Percentiles rank a stretch among this genome's conserved stretches.
Evolutionary conservation across 257 asterid genomes (phyloP).

Genomic region (Fraxinus pennsylvanica): DNA sequence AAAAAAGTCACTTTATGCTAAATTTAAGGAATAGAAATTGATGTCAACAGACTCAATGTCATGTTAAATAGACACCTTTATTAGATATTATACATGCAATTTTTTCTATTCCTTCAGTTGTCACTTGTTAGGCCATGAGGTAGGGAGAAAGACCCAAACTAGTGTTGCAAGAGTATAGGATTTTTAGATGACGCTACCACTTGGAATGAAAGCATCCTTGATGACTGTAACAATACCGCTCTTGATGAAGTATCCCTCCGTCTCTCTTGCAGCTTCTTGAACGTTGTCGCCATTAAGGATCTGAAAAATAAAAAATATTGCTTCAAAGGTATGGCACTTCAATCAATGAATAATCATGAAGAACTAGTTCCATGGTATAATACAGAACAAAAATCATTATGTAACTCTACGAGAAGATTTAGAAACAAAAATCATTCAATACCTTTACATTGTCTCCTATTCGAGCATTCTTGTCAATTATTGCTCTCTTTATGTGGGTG

Average conservation of each 20-base stretch:
- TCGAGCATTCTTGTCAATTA: constrained; percentile 91
- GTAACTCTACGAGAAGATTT: neutral
- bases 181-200: constrained; percentile 62
- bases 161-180: neutral
- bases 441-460: constrained; percentile 88
- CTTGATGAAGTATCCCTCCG: constrained; percentile 92
- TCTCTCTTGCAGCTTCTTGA: constrained; percentile 95
- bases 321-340: neutral
- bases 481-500: constrained; percentile 82
- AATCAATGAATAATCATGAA: neutral
- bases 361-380: neutral
- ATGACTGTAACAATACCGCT: constrained; percentile 87
- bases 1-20: neutral
- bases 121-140: neutral
- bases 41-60: neutral
- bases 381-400: neutral
- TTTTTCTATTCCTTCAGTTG: constrained; percentile 14
- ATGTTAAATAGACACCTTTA: neutral
- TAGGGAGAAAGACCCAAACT: neutral
- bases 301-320: constrained; percentile 32
- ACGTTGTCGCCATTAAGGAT: constrained; percentile 68
- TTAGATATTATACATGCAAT: neutral
- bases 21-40: neutral
- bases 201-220: constrained; percentile 86
- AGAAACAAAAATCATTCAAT: neutral